Conservation (phyloP, 495 filamentous ascomycete genomes). For the Astrocystis sublimbata region DNA sequence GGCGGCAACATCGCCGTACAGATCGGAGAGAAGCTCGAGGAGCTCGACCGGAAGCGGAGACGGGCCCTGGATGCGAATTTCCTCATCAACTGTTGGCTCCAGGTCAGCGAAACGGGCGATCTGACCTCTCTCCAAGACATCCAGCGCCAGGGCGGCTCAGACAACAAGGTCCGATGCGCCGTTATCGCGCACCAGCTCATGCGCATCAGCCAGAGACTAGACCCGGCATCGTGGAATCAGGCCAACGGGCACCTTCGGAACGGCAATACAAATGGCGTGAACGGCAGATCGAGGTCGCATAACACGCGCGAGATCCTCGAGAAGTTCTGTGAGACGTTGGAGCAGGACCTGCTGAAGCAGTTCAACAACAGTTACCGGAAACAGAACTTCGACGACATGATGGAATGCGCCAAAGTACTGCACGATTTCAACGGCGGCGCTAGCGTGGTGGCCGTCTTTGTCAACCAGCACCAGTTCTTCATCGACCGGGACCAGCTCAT, state of each 20-base stretch:
- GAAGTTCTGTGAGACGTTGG: slow-evolving; percentile 92
- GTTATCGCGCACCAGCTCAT: slow-evolving; percentile 86
- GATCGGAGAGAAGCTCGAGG: slow-evolving; percentile 89
- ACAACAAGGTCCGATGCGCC: slow-evolving; percentile 86
- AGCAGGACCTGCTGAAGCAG: slow-evolving; percentile 92
- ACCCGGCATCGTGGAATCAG: slow-evolving; percentile 69
- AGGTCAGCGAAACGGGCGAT: slow-evolving; percentile 83
- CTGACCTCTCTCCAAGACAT: slow-evolving; percentile 80
- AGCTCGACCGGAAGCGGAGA: slow-evolving; percentile 86
- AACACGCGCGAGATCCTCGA: slow-evolving; percentile 91
- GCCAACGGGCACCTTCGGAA: slow-evolving; percentile 55
- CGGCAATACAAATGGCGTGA: slow-evolving; percentile 53
- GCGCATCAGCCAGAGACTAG: slow-evolving; percentile 82
- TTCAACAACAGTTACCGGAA: slow-evolving; percentile 95
- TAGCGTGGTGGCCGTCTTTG: slow-evolving; percentile 91
- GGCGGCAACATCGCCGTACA: slow-evolving; percentile 88
- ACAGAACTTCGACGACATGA: slow-evolving; percentile 95
- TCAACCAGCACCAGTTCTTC: slow-evolving; percentile 99
- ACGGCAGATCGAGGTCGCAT: slow-evolving; percentile 41
- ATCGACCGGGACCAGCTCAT: slow-evolving; percentile 89
- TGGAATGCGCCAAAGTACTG: slow-evolving; percentile 88
- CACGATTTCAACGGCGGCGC: slow-evolving; percentile 94
- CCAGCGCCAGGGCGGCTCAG: slow-evolving; percentile 71
- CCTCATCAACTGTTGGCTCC: slow-evolving; percentile 92
- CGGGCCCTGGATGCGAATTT: slow-evolving; percentile 92